Percentiles rank a stretch among this genome's conserved stretches.
These are phyloP conservation scores for Phoma herbarum DNA, from an alignment of 2,329 filamentous ascomycete species.

Conservation along the genomic window DNA sequence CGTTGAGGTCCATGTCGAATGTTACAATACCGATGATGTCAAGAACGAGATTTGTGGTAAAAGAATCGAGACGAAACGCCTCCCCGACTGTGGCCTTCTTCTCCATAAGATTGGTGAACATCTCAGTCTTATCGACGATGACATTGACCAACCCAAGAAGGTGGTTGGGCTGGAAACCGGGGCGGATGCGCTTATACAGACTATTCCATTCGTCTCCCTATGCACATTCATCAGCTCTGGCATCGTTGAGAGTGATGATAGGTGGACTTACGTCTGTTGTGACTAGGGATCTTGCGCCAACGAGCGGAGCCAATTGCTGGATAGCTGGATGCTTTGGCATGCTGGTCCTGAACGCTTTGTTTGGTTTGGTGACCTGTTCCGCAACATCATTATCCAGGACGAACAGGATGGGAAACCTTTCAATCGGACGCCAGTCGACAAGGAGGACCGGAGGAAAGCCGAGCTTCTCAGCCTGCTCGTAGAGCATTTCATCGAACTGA, in stretches of 20 bases:
- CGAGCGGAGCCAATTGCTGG: slow-evolving; percentile 24
- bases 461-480: slow-evolving; percentile 28
- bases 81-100: slow-evolving; percentile 21
- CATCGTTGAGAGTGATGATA: not conserved
- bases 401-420: slow-evolving; percentile 26
- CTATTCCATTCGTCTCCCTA: slow-evolving; percentile 26
- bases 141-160: slow-evolving; percentile 24
- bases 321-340: slow-evolving; percentile 32
- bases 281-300: slow-evolving; percentile 28
- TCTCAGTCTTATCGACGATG: slow-evolving; percentile 40
- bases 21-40: slow-evolving; percentile 36
- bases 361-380: slow-evolving; percentile 29
- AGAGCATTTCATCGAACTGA: slow-evolving; percentile 29
- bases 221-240: not conserved
- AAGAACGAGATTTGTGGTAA: slow-evolving; percentile 30
- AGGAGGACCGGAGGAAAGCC: slow-evolving; percentile 29
- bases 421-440: slow-evolving; percentile 29
- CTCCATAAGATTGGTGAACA: slow-evolving; percentile 34
- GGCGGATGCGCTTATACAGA: slow-evolving; percentile 25
- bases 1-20: slow-evolving; percentile 29
- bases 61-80: slow-evolving; percentile 24
- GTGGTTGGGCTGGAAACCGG: slow-evolving; percentile 27
- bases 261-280: slow-evolving; percentile 27
- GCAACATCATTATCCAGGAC: slow-evolving; percentile 30
- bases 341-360: slow-evolving; percentile 24